phyloP scores from a whole-genome alignment of 805 yeast species.

The Candida nonsorbophila region DNA sequence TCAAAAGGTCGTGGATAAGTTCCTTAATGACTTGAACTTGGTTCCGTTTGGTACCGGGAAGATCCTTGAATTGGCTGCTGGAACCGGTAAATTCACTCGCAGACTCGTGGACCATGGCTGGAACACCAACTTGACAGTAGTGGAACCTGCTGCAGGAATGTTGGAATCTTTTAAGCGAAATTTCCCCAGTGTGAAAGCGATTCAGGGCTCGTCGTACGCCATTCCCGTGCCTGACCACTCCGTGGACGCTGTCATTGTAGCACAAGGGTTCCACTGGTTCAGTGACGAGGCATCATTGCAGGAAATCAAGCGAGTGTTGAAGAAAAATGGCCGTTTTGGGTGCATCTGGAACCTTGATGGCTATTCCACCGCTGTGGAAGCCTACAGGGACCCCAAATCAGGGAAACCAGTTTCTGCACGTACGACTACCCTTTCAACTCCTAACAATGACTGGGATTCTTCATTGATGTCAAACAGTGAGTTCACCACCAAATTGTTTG shows the following conservation, averaged over 20 bases:
- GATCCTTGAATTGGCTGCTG: constrained; percentile 52
- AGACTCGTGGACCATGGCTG: constrained; percentile 37
- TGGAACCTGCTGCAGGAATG: constrained; percentile 60
- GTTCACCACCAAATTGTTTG: constrained; percentile 1
- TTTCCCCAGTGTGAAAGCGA: constrained; percentile 32
- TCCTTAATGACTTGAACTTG: constrained; percentile 34
- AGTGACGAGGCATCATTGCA: constrained; percentile 42
- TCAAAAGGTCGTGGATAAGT: constrained; percentile 34
- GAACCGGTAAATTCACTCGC: constrained; percentile 60
- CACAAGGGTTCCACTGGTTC: constrained; percentile 69
- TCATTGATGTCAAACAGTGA: no score
- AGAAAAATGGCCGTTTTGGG: constrained; percentile 44
- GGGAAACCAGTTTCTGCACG: no score
- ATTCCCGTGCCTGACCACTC: constrained; percentile 42
- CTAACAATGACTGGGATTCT: no score
- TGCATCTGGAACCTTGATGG: constrained; percentile 57
- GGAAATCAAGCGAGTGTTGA: constrained; percentile 49
- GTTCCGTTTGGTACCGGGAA: constrained; percentile 15
- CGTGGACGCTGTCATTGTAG: constrained; percentile 47
- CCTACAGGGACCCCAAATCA: no score
- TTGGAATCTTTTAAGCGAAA: constrained; percentile 38
- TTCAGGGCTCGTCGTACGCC: constrained; percentile 39
- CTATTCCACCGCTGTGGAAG: constrained; percentile 9
- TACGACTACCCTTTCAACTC: no score
- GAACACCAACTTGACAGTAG: constrained; percentile 32